These are phyloP conservation scores for Eustoma russellianum DNA, from an alignment of 257 asterid genomes.

Conservation along the genomic window DNA sequence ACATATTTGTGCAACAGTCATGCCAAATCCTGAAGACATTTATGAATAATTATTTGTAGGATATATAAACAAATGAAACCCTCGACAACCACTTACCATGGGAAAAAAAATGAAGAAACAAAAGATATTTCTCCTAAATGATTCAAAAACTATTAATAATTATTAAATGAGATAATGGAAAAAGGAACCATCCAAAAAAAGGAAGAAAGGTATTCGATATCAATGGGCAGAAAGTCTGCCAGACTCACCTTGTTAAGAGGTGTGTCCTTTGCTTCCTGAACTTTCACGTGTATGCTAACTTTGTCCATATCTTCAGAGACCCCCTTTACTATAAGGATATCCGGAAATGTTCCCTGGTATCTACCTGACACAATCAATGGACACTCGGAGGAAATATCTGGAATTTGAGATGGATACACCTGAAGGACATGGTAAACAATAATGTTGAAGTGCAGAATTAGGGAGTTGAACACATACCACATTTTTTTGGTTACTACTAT, in stretches of 20 bases:
- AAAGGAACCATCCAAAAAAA: no score
- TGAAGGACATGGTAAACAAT: slow-evolving; percentile 9
- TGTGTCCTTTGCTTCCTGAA: slow-evolving; percentile 47
- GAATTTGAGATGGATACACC: slow-evolving; percentile 80
- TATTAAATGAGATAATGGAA: no score
- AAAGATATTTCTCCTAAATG: no score
- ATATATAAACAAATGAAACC: no score
- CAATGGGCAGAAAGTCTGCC: slow-evolving; percentile 9
- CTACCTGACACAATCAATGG: slow-evolving; percentile 81
- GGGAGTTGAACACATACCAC: no score
- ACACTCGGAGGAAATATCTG: slow-evolving; percentile 72
- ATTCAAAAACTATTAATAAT: no score
- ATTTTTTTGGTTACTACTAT: no score
- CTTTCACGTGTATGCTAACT: slow-evolving; percentile 48
- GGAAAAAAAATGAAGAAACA: no score
- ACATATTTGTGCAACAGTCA: no score
- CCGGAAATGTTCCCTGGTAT: slow-evolving; percentile 72
- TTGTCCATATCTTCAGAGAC: slow-evolving; percentile 39
- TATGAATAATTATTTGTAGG: no score
- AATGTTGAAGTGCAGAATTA: neutral
- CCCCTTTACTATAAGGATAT: slow-evolving; percentile 49
- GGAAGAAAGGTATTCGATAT: slow-evolving; percentile 2
- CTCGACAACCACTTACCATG: no score
- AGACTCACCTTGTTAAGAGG: slow-evolving; percentile 63
- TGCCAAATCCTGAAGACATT: no score